Base-by-base conservation (phyloP, 169 alveolate genomes). In the Neospora caninum region DNA sequence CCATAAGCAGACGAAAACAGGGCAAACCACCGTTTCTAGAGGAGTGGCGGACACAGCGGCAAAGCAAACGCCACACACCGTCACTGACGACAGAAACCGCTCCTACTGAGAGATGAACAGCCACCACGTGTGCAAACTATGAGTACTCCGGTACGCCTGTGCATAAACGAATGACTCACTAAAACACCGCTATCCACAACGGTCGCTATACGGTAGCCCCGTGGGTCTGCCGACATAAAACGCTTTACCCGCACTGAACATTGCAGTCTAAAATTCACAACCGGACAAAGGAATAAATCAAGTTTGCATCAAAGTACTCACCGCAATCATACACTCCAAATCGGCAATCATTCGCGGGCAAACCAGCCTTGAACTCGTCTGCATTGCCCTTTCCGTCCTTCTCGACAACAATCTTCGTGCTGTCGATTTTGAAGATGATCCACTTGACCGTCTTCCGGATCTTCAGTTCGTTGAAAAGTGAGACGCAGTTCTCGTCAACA, bases 321-420 rank as follows among this genome's bases (percentile, higher is more conserved):
- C 96, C 96, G n/a, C 86, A 69, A 91, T 95, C 97, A 43, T 94
- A 93, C 69, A 96, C 96, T 31, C 96, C 97, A 94, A 95, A 96
- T 39, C 96, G 91, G 95, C 96, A 94, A 38, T 95, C 97, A n/a
- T 88, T 49, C 22, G 91, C 93, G 54, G 97, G 97, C 54, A 96
- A 88, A 31, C 95, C 93, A 2, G 78, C 80, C 20, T 54, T 64
- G 94, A 96, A 94, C 27, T 94, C 96, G 0, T 80, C 82, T 69
- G 95, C 94, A 73, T 88, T 87, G 36, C 92, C 96, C 67, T 91
- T 95, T 29, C 96, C 97, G 78, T 94, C 91, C 78, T 95, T 64
- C 87, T 96, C 96, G 91, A 95, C 93, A 16, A 94, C 94, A 54
- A 96, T 84, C 92, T 96, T 95, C 58, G 94, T 96, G 58, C 88